These are phyloP conservation scores for Microsporum ferrugineum DNA, from an alignment of 2,329 filamentous ascomycete genomes.

Conservation along the genomic window DNA sequence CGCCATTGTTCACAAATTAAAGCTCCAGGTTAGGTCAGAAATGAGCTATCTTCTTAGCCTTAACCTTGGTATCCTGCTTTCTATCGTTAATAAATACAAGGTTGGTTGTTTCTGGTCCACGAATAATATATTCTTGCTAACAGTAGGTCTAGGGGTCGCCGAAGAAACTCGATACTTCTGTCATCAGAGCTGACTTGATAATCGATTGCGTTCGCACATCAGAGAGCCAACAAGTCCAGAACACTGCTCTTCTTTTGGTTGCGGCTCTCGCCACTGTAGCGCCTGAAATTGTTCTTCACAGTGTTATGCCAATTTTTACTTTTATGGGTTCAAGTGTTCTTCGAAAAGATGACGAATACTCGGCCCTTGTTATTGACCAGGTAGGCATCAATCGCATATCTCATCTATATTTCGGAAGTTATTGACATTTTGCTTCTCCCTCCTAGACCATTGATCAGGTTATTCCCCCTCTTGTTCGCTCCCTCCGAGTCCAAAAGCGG, in stretches of 20 bases:
- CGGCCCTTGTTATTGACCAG: conserved; percentile 84
- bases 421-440: not conserved
- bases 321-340: conserved; percentile 92
- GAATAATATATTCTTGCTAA: not conserved
- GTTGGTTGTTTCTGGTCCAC: conserved; percentile 7
- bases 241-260: conserved; percentile 75
- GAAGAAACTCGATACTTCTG: conserved; percentile 58
- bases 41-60: conserved; percentile 83
- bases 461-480: conserved; percentile 79
- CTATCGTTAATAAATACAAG: conserved; percentile 71
- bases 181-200: conserved; percentile 76
- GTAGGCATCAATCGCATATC: conserved; percentile 12
- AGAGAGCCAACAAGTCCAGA: conserved; percentile 85
- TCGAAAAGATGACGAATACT: conserved; percentile 90
- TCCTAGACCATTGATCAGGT: conserved; percentile 79
- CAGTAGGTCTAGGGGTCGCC: conserved; percentile 9
- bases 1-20: conserved; percentile 77
- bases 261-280: conserved; percentile 76
- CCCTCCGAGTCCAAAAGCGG: conserved; percentile 65
- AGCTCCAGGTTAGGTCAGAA: conserved; percentile 69
- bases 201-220: conserved; percentile 91
- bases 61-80: conserved; percentile 66
- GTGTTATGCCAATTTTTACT: conserved; percentile 97
- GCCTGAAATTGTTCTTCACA: conserved; percentile 85
- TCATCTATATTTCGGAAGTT: not conserved